Base-by-base conservation (phyloP, 768 basidiomycete species). In the Mycena vulgaris region DNA sequence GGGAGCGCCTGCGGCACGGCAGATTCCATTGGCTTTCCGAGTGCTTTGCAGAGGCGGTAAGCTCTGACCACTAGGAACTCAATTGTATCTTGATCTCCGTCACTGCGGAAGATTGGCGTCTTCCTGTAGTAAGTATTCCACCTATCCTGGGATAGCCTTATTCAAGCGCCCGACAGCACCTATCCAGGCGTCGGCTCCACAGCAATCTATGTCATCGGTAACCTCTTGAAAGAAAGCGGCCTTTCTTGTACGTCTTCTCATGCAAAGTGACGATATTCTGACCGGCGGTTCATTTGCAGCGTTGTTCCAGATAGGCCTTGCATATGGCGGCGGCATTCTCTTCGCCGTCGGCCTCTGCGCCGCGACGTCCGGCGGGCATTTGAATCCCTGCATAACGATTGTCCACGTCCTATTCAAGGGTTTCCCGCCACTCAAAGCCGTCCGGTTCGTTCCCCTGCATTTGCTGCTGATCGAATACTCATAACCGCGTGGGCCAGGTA, bases 311-410 rank as follows among this genome's bases (percentile, higher is more conserved):
- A 80, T 92, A 23, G 92, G 90, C 30, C 74, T 89, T 35, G 87
- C 83, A 0, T 93, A 92, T 78, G 83, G 85, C 5, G 79, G 86
- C 39, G 91, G 91, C 28, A 89, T 92, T 69, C 71, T 90, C 17
- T 83, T 92, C 56, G 92, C 91, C 0, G 75, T 92, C 59, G 77
- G 79, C 11, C 78, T 90, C 30, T 90, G 87, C 58, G 80, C 79
- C 6, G 77, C 86, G 21, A 85, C 90, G 0, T 91, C 89, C 16
- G 89, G 89, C 14, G 88, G 90, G 25, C 92, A 93, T 74, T 89
- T 93, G 76, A 90, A 85, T 62, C 94, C 93, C 2, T 85, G 87
- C 55, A 83, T 93, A 25, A 89, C 91, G 4, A 80, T 92, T 53
- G 78, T 85, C 10, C 79, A 86, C 48, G 80, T 84, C 21, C 13